A percentile compares a stretch with the other conserved stretches of the same genome.
phyloP scores from a whole-genome alignment of 306 rosid genomes.

The Dryas alaskensis region DNA sequence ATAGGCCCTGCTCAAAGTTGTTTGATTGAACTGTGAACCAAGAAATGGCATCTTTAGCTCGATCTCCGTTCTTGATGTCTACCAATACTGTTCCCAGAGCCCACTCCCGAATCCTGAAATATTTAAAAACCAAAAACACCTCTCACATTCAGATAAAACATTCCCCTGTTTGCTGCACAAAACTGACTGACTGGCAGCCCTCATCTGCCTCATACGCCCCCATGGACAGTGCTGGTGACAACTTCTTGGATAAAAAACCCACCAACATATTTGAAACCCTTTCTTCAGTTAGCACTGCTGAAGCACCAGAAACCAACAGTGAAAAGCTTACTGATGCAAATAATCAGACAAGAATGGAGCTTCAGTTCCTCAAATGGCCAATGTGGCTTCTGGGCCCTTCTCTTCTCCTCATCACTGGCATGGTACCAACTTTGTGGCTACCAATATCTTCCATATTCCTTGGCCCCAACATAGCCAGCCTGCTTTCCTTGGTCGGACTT shows the following conservation, averaged over 20 bases:
- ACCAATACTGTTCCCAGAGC: constrained; percentile 23
- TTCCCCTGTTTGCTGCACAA: constrained; percentile 51
- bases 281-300: constrained; percentile 40
- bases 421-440: constrained; percentile 90
- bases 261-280: constrained; percentile 57
- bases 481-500: constrained; percentile 82
- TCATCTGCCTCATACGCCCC: constrained; percentile 55
- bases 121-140: constrained; percentile 36
- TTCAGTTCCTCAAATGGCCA: constrained; percentile 82
- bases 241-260: constrained; percentile 40
- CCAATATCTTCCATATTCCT: constrained; percentile 75
- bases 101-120: constrained; percentile 31
- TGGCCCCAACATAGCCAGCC: constrained; percentile 81
- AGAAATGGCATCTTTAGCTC: constrained; percentile 50
- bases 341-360: constrained; percentile 34
- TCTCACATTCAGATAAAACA: constrained; percentile 31
- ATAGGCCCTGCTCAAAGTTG: constrained; percentile 8
- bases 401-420: constrained; percentile 70
- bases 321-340: constrained; percentile 35
- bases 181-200: constrained; percentile 68
- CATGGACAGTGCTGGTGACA: constrained; percentile 34
- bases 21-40: constrained; percentile 27
- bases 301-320: constrained; percentile 34
- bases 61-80: constrained; percentile 26
- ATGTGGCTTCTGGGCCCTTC: constrained; percentile 92